Evolutionary conservation across 805 yeast genomes (phyloP), one percentile per base, ranked within the genome.

Genomic region (Cyberlindnera lachancei): DNA sequence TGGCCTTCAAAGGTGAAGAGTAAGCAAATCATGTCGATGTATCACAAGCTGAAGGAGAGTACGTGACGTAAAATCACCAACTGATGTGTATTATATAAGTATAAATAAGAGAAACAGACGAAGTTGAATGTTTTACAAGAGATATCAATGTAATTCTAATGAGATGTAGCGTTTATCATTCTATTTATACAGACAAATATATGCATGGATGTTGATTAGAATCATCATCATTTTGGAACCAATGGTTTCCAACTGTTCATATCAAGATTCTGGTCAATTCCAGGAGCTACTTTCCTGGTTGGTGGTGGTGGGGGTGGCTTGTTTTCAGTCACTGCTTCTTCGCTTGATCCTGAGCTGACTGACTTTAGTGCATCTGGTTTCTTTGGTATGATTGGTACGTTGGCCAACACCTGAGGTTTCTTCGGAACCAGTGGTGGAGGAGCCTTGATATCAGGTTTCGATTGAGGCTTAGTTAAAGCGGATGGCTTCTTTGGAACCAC

Each of bases 1-100:
- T 86, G 96, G 96, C 96, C 96, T 3, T 82, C 76, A 4, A 70
- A 72, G 40, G 95, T 79, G n/a, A 74, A 81, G 25, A 79, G 90
- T 38, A 57, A 64, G 23, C 80, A 80, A 59, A 73, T 86, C 40
- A 67, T 69, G 49, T 77, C 73, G 19, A 86, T 87, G 95, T 87
- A 84, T 56, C 66, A 61, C 39, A 74, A 79, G 56, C 58, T 78
- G 37, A 69, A 65, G 25, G 44, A n/a, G 15, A 29, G 21, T 15
- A 12, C 25, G 18, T 18, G 18, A 17, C n/a, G n/a, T n/a, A n/a
- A n/a, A n/a, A n/a, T n/a, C n/a, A n/a, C n/a, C n/a, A n/a, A n/a
- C n/a, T n/a, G n/a, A n/a, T n/a, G n/a, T n/a, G n/a, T n/a, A n/a
- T n/a, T n/a, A n/a, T n/a, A n/a, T n/a, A n/a, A n/a, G n/a, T n/a